Evolutionary conservation across 306 rosid species (phyloP), one percentile per base, ranked within the genome.

Genomic region (Cucurbita argyrosperma): DNA sequence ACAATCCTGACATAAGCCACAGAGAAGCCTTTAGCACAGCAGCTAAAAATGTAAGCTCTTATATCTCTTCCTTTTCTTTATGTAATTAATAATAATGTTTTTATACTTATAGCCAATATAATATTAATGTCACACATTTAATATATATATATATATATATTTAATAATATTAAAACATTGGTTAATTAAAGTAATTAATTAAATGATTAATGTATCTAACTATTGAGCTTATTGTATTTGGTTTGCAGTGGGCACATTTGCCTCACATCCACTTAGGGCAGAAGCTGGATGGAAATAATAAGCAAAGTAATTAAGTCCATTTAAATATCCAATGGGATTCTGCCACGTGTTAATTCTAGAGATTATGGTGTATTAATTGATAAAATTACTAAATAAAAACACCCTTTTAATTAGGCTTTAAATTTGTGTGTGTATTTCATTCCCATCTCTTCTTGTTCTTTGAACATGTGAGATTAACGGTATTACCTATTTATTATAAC

Each of bases 21-120:
- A 91, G 96, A 74, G 97, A 91, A 78, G 99, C 99, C 79, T 94
- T 94, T 76, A 94, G 99, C 83, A 84, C 97, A 0, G 97, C 99
- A 12, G 97, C 97, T 5, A 94, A 94, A 87, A 94, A 94, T 77
- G 99, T 94, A 84, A 89, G 96, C 86, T 39, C 62, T 23, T 54
- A 4, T 35, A 15, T 5, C 54, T 72, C 16, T 38, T 10, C 4
- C 18, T 16, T 16, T 43, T 51, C 15, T 1, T 52, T 53, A 52
- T 53, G 4, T 53, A 16, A 53, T 53, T 53, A 53, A 53, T 53
- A 4, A 51, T 14, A 5, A 10, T 26, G 26, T 26, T 26, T 26
- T 1, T 23, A 57, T 57, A 59, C 1, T 5, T 1, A 11, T 26
- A 12, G 8, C 4, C 12, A 30, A 30, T 30, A 4, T 23, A 10